phyloP scores from a whole-genome alignment of 768 basidiomycete species.

The Hericium coralloides region DNA sequence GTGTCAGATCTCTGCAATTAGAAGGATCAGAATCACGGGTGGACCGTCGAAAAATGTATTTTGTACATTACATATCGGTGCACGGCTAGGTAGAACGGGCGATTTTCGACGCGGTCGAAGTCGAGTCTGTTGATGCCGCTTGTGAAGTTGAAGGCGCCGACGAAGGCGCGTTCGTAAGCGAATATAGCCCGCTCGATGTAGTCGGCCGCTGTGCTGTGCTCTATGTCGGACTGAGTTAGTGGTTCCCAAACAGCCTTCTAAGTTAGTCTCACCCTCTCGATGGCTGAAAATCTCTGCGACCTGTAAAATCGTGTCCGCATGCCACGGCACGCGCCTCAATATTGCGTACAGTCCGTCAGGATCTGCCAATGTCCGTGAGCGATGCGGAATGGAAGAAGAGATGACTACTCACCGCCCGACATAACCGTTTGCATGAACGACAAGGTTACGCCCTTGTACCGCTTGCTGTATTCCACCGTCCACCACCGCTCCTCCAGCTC shows the following conservation, averaged over 20 bases:
- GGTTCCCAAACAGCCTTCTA: neutral
- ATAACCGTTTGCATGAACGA: constrained; percentile 75
- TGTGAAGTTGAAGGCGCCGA: constrained; percentile 81
- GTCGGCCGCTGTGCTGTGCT: constrained; percentile 77
- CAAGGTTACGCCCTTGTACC: constrained; percentile 73
- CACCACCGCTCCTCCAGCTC: constrained; percentile 71
- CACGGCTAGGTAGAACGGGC: constrained; percentile 85
- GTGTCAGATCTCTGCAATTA: constrained; percentile 59
- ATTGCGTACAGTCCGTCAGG: constrained; percentile 73
- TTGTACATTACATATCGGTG: constrained; percentile 75
- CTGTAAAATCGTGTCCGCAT: constrained; percentile 86
- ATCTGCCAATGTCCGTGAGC: constrained; percentile 31
- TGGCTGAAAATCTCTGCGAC: constrained; percentile 79
- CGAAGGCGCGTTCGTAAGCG: constrained; percentile 84
- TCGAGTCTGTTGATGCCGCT: constrained; percentile 77
- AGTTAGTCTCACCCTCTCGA: constrained; percentile 58
- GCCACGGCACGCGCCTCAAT: constrained; percentile 76
- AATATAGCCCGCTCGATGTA: constrained; percentile 91
- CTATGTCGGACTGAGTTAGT: constrained; percentile 26
- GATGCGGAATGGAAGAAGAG: neutral
- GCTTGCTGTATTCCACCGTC: constrained; percentile 80
- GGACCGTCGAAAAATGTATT: neutral
- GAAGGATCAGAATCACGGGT: neutral
- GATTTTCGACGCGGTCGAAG: constrained; percentile 85
- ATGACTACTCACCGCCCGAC: constrained; percentile 57